phyloP scores from a whole-genome alignment of 352 stramenopile species.

The Pythium aquatile region DNA sequence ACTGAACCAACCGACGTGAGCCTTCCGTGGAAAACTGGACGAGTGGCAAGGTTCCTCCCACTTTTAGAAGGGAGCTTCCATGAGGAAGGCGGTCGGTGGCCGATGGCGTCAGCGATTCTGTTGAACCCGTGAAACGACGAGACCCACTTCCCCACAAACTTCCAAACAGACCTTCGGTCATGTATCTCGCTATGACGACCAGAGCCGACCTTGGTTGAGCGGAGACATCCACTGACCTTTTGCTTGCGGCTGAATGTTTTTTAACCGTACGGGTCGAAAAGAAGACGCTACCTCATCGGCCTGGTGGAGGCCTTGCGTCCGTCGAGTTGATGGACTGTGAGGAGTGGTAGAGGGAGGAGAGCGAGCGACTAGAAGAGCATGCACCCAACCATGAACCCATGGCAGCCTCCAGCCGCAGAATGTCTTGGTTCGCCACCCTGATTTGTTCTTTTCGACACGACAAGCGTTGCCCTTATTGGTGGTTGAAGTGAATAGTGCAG shows the following conservation, averaged over 20 bases:
- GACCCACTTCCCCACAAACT: background rate
- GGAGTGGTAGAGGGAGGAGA: too few species aligned
- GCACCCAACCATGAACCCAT: too few species aligned
- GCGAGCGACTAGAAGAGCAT: too few species aligned
- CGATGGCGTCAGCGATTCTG: background rate
- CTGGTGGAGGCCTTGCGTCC: too few species aligned
- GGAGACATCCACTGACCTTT: background rate
- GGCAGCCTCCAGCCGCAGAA: background rate
- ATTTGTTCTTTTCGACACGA: background rate
- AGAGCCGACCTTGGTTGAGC: background rate
- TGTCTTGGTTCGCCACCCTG: background rate
- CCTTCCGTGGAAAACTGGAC: conserved; percentile 1
- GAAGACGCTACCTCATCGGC: too few species aligned
- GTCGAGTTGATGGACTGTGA: too few species aligned
- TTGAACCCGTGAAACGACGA: background rate
- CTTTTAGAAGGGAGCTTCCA: background rate
- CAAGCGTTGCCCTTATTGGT: background rate
- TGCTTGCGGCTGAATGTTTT: background rate
- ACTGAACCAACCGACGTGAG: background rate
- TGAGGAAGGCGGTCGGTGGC: background rate
- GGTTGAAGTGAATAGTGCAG: background rate
- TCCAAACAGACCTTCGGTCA: background rate
- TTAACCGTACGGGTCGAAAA: too few species aligned
- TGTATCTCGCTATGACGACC: background rate
- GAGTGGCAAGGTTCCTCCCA: background rate